phyloP scores from a whole-genome alignment of 2,329 filamentous ascomycete genomes.

The Fusarium hainanense region DNA sequence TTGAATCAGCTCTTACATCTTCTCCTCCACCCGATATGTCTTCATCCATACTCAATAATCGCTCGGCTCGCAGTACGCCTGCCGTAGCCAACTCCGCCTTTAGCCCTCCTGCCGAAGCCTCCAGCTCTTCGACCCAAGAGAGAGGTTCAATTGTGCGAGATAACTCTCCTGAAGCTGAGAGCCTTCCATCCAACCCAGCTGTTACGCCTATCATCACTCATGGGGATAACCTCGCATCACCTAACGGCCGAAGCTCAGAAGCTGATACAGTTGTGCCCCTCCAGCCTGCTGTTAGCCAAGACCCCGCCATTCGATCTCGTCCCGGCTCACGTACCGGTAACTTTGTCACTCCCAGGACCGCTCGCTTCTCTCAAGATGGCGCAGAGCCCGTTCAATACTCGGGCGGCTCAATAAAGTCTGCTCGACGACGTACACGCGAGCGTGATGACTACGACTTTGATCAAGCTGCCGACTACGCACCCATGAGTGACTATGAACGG shows the following conservation, averaged over 20 bases:
- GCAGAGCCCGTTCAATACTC: conserved; percentile 39
- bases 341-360: conserved; percentile 24
- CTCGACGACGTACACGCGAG: conserved; percentile 33
- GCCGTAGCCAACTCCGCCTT: conserved; percentile 33
- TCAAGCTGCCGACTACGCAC: conserved; percentile 33
- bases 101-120: conserved; percentile 34
- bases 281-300: conserved; percentile 35
- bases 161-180: conserved; percentile 16
- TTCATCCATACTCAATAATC: conserved; percentile 27
- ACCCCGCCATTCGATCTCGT: conserved; percentile 31
- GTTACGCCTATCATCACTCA: conserved; percentile 23
- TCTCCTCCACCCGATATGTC: conserved; percentile 35
- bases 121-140: conserved; percentile 22
- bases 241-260: conserved; percentile 26
- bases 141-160: conserved; percentile 27
- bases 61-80: conserved; percentile 44
- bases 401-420: conserved; percentile 36
- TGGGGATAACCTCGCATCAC: conserved; percentile 3
- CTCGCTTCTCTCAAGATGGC: conserved; percentile 40
- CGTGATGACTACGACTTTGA: conserved; percentile 45
- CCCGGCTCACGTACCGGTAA: conserved; percentile 35
- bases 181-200: conserved; percentile 14
- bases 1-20: conserved; percentile 29
- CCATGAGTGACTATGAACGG: conserved; percentile 41
- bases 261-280: conserved; percentile 38